Conservation (phyloP, 2,329 filamentous ascomycete genomes). For the Curvularia eragrostidis region DNA sequence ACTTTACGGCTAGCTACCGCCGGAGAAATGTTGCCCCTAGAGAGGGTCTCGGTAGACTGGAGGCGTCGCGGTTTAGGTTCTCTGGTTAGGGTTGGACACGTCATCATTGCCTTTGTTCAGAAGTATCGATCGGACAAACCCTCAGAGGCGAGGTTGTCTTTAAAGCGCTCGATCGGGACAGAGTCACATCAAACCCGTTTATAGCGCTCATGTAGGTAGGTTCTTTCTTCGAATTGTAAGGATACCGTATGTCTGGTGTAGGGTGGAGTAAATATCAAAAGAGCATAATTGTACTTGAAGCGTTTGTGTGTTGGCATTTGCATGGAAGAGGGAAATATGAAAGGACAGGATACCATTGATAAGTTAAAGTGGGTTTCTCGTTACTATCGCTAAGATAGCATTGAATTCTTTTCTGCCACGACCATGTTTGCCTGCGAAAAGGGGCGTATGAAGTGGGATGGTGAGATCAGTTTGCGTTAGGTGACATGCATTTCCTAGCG, state of each 20-base stretch:
- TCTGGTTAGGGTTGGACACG: slow-evolving; percentile 38
- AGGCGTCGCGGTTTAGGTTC: slow-evolving; percentile 88
- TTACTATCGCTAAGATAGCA: slow-evolving; percentile 10
- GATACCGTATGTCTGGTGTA: slow-evolving; percentile 7
- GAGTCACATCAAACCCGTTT: not conserved
- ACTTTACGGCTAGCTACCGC: slow-evolving; percentile 95
- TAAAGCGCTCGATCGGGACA: slow-evolving; percentile 1
- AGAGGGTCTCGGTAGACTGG: slow-evolving; percentile 85
- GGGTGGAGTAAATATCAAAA: slow-evolving; percentile 17
- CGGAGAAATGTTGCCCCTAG: slow-evolving; percentile 93
- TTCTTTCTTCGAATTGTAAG: slow-evolving; percentile 2
- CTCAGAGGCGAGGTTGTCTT: not conserved
- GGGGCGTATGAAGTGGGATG: not conserved
- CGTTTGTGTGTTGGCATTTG: slow-evolving; percentile 29
- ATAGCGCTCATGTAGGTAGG: slow-evolving; percentile 4
- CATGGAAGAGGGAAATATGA: slow-evolving; percentile 20
- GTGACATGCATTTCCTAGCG: not conserved
- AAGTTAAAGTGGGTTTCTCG: slow-evolving; percentile 8
- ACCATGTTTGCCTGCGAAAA: not conserved
- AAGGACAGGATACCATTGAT: slow-evolving; percentile 19
- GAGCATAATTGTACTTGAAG: slow-evolving; percentile 25
- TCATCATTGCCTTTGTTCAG: slow-evolving; percentile 12
- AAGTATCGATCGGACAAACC: not conserved
- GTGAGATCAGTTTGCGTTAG: not conserved
- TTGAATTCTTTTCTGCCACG: not conserved